Evolutionary conservation across 2,329 filamentous ascomycete species (phyloP).

Genomic region (Exserohilum turcica): DNA sequence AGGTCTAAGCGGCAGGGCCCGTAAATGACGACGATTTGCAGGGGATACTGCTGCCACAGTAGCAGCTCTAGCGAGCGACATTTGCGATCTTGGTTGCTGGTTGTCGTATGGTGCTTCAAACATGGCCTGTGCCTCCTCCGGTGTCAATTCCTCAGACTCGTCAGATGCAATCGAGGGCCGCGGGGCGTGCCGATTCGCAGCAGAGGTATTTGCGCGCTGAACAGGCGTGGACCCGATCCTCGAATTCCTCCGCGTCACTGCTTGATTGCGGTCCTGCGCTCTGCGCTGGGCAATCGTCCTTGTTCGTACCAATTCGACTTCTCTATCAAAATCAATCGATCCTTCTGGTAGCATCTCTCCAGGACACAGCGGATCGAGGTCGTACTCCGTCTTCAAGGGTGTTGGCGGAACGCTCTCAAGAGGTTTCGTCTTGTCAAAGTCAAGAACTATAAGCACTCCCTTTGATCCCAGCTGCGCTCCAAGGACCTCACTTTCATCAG

Average conservation of each 20-base stretch:
- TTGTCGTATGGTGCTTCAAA: slow-evolving; percentile 50
- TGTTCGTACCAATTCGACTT: slow-evolving; percentile 48
- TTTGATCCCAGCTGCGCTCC: slow-evolving; percentile 40
- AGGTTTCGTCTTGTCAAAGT: slow-evolving; percentile 44
- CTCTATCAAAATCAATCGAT: slow-evolving; percentile 48
- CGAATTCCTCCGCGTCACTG: slow-evolving; percentile 32
- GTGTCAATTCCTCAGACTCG: slow-evolving; percentile 42
- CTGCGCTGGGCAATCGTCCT: slow-evolving; percentile 46
- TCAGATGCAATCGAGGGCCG: slow-evolving; percentile 28
- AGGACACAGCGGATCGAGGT: slow-evolving; percentile 45
- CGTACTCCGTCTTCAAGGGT: slow-evolving; percentile 41
- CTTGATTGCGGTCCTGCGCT: slow-evolving; percentile 34
- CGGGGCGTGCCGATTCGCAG: slow-evolving; percentile 22
- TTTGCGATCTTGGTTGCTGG: slow-evolving; percentile 47
- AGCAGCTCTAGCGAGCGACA: slow-evolving; percentile 51
- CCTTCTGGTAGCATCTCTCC: slow-evolving; percentile 48
- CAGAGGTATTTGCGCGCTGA: slow-evolving; percentile 38
- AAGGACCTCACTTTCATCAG: slow-evolving; percentile 32
- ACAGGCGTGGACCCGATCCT: slow-evolving; percentile 32
- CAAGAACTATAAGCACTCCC: slow-evolving; percentile 46
- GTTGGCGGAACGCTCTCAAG: slow-evolving; percentile 26
- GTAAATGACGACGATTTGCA: slow-evolving; percentile 70
- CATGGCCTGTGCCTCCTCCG: slow-evolving; percentile 43
- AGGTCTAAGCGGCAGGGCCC: slow-evolving; percentile 58
- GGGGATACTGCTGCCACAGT: slow-evolving; percentile 67